Base-by-base conservation (phyloP, 2,329 filamentous ascomycete species). In the Colletotrichum sp. region DNA sequence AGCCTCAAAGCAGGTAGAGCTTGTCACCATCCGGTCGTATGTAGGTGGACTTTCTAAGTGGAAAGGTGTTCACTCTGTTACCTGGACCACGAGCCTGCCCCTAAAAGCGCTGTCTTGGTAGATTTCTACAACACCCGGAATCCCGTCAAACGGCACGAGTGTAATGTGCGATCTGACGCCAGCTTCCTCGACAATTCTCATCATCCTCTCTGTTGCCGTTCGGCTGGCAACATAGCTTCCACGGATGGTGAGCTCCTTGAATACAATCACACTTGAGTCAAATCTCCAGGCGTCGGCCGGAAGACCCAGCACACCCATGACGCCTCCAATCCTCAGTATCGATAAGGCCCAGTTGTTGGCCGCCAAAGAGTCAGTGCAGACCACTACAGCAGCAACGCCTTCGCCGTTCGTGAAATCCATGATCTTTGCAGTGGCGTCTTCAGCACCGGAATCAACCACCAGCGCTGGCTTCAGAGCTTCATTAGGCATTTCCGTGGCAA, bases 201-300 rank as follows among this genome's bases (percentile, higher is more conserved):
- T 81, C 83, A 85, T 85, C 26, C 80, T 77, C 39, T 80, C 78
- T 2, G 81, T 81, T 3, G 80, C 79, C 30, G 81, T 80, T 8
- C 67, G 77, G 63, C 80, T 81, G 8, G 82, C 78, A n/a, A 84
- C 82, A 68, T 84, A 84, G 69, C 80, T 84, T 15, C 82, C 83
- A 7, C 79, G 78, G 16, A 85, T 79, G 2, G 77, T 78, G 49
- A 85, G 69, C 75, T 84, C 82, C 24, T 78, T 77, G 49, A 83
- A 84, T 0, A 82, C 80, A 9, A 85, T 80, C 1, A 78, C 65
- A 16, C 77, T 77, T 0, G 82, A 72, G 69, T 85, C 83, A 60
- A 85, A 84, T 28, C 80, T 78, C 82, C 81, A 84, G n/a, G 76
- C 72, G 4, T 84, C 78, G 2, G 81, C 75, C 2, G 83, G 83